Evolutionary conservation across 2,329 filamentous ascomycete species (phyloP).

Genomic region (Mycosphaerella sp.): DNA sequence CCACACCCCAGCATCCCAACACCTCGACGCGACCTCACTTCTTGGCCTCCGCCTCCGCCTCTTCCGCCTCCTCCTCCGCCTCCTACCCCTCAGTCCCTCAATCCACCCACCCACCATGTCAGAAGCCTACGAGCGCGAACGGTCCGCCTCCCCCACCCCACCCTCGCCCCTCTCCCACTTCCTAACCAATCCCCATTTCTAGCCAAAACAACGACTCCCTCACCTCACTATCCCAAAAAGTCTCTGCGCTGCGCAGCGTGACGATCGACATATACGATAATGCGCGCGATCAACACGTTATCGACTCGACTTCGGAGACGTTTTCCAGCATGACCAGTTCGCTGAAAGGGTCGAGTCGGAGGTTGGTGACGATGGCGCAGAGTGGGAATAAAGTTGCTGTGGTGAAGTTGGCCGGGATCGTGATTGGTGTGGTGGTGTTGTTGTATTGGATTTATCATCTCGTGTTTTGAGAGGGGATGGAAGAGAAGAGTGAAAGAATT

Average conservation of each 20-base stretch:
- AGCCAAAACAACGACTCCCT: constrained; percentile 93
- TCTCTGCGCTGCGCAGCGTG: constrained; percentile 83
- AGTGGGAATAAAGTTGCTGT: constrained; percentile 87
- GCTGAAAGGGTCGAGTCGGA: constrained; percentile 74
- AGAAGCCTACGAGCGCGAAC: constrained; percentile 54
- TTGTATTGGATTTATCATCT: constrained; percentile 60
- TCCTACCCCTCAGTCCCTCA: background rate
- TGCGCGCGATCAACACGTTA: constrained; percentile 77
- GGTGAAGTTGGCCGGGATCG: constrained; percentile 78
- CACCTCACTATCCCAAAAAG: constrained; percentile 83
- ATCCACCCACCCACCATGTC: constrained; percentile 40
- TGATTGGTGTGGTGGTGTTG: constrained; percentile 65
- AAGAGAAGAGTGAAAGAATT: background rate
- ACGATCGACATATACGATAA: constrained; percentile 98
- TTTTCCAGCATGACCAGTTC: constrained; percentile 82
- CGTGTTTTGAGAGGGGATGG: constrained; percentile 26
- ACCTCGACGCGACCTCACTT: background rate
- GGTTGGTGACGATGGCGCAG: constrained; percentile 83
- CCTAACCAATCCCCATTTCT: constrained; percentile 1
- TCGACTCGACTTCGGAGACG: constrained; percentile 83
- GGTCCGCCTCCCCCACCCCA: constrained; percentile 39
- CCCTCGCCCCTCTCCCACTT: no score
- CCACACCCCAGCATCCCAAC: no score
- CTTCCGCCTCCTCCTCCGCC: background rate
- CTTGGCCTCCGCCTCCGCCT: background rate